Conservation (phyloP, 140 eudicot species). For the Stevia rebaudiana region DNA sequence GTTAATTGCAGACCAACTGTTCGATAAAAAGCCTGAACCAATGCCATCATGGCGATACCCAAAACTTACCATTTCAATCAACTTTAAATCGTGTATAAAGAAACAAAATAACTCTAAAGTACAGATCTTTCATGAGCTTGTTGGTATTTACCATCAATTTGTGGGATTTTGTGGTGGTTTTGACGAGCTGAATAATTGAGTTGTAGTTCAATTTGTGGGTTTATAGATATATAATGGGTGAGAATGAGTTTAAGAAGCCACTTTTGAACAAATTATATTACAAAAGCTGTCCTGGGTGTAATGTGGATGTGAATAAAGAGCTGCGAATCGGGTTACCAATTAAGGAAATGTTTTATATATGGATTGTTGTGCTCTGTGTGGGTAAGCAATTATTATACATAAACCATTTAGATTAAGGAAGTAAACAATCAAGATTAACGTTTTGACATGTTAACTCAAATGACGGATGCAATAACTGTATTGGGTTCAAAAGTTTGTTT, state of each 20-base stretch:
- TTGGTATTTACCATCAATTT: neutral
- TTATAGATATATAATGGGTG: slow-evolving; percentile 22
- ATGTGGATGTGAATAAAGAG: slow-evolving; percentile 41
- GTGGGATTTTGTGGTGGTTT: slow-evolving; percentile 3
- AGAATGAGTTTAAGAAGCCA: slow-evolving; percentile 22
- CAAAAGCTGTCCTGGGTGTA: slow-evolving; percentile 73
- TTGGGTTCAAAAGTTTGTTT: neutral
- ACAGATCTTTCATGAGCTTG: neutral
- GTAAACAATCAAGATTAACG: neutral
- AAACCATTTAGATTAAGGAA: neutral
- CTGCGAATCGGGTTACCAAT: slow-evolving; percentile 48
- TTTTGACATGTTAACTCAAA: neutral
- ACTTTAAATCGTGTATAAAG: neutral
- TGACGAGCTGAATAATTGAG: neutral
- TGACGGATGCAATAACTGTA: neutral
- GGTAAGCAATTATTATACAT: slow-evolving; percentile 29
- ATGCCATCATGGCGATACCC: neutral
- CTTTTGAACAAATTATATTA: slow-evolving; percentile 41
- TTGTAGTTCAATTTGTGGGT: neutral
- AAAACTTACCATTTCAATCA: neutral
- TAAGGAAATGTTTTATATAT: slow-evolving; percentile 41
- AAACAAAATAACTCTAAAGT: neutral
- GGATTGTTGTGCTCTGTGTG: slow-evolving; percentile 49
- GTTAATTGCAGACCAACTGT: slow-evolving; percentile 3
- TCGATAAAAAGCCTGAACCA: slow-evolving; percentile 23